Percentiles rank a stretch among this genome's conserved stretches.
Conservation (phyloP, 2,329 filamentous ascomycete species). For the Colletotrichum graminicola region DNA sequence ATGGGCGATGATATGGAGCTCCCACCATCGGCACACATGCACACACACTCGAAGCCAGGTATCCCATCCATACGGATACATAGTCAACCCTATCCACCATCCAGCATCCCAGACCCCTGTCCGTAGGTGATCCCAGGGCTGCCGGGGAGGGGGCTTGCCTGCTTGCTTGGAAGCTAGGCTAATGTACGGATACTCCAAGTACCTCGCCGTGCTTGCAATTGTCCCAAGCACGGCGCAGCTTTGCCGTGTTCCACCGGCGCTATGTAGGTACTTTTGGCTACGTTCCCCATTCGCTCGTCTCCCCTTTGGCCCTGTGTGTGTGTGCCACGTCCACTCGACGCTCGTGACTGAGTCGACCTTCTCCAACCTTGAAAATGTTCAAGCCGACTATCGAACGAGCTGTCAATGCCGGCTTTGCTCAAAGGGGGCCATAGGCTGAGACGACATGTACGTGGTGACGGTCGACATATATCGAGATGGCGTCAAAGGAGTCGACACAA, state of each 20-base stretch:
- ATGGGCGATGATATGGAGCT: not conserved
- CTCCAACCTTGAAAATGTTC: not conserved
- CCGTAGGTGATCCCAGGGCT: constrained; percentile 12
- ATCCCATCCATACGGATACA: not conserved
- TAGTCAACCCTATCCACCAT: not conserved
- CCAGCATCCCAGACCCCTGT: not conserved
- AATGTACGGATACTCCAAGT: constrained; percentile 9
- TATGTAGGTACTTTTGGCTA: constrained; percentile 19
- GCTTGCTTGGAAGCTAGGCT: constrained; percentile 5
- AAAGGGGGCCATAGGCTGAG: not conserved
- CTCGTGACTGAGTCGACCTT: not conserved
- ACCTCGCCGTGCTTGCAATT: not conserved
- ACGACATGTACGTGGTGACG: not conserved
- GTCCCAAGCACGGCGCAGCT: constrained; percentile 4
- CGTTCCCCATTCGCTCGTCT: not conserved
- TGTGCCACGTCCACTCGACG: not conserved
- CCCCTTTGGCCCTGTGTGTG: not conserved
- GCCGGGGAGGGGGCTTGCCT: not conserved
- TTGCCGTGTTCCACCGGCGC: constrained; percentile 5
- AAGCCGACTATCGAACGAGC: not conserved
- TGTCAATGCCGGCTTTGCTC: not conserved
- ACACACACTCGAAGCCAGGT: not conserved
- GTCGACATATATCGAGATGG: not conserved
- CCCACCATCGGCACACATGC: not conserved
- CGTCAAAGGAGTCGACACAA: not conserved